phyloP scores from a whole-genome alignment of 179 eudicot species.

The Patellifolia procumbens region DNA sequence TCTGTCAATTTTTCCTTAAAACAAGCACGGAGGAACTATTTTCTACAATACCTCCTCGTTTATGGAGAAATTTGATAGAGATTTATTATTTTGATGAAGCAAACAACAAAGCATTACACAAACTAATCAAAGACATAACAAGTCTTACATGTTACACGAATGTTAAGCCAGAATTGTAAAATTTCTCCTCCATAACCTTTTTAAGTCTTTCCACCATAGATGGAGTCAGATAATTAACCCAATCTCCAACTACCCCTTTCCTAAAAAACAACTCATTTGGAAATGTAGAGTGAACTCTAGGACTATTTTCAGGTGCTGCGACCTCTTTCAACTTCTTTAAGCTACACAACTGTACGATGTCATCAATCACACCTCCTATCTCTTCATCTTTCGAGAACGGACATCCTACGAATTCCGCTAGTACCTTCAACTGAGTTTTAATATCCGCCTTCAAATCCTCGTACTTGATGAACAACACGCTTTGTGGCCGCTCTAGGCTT shows the following conservation, averaged over 20 bases:
- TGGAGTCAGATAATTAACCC: conserved; percentile 21
- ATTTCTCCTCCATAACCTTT: conserved; percentile 17
- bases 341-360: conserved; percentile 19
- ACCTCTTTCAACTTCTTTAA: conserved; percentile 15
- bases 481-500: conserved; percentile 22
- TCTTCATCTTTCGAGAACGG: conserved; percentile 22
- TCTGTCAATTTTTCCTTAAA: too few species aligned
- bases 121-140: background rate
- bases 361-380: conserved; percentile 12
- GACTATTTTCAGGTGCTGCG: background rate
- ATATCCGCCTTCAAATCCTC: conserved; percentile 22
- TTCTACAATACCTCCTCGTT: too few species aligned
- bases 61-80: too few species aligned
- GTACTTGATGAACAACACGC: conserved; percentile 27
- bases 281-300: background rate
- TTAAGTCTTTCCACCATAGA: conserved; percentile 6
- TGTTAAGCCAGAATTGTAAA: conserved; percentile 7
- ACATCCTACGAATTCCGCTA: conserved; percentile 16
- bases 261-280: conserved; percentile 15
- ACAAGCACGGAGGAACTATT: too few species aligned
- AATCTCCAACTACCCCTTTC: conserved; percentile 26
- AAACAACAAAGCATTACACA: background rate
- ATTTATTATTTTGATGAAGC: background rate
- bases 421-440: conserved; percentile 3
- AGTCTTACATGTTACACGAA: background rate